Percentiles rank a stretch among this genome's conserved stretches.
Evolutionary conservation across 768 basidiomycete species (phyloP).

Genomic region (Boletus pseudopeckii): DNA sequence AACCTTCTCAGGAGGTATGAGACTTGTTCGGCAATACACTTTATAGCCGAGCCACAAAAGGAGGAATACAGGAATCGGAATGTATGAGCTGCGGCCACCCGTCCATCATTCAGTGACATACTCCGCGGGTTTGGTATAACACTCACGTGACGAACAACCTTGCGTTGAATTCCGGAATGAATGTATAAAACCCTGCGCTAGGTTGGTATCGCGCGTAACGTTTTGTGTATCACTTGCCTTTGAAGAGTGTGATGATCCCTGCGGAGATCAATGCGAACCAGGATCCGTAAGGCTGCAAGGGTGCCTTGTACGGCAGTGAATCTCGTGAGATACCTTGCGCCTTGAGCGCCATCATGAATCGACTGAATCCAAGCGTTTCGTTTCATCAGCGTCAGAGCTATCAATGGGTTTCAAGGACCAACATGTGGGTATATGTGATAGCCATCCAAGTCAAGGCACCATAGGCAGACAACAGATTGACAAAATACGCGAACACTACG

Average conservation of each 20-base stretch:
- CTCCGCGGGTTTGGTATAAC: not conserved
- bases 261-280: slow-evolving; percentile 59
- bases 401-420: slow-evolving; percentile 16
- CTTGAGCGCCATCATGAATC: slow-evolving; percentile 48
- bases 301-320: slow-evolving; percentile 38
- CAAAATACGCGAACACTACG: slow-evolving; percentile 37
- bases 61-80: slow-evolving; percentile 35
- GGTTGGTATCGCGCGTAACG: not conserved
- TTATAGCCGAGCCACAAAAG: slow-evolving; percentile 37
- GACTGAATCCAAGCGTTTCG: slow-evolving; percentile 30
- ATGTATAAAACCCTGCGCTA: slow-evolving; percentile 35
- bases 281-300: slow-evolving; percentile 45
- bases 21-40: slow-evolving; percentile 32
- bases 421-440: slow-evolving; percentile 62
- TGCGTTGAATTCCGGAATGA: slow-evolving; percentile 41
- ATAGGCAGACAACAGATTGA: slow-evolving; percentile 40
- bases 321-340: slow-evolving; percentile 43
- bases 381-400: not conserved
- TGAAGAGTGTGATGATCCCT: slow-evolving; percentile 55
- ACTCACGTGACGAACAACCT: slow-evolving; percentile 59
- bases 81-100: slow-evolving; percentile 15
- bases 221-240: slow-evolving; percentile 36
- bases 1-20: slow-evolving; percentile 44
- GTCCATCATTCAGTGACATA: not conserved
- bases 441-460: slow-evolving; percentile 36